These are phyloP conservation scores for Heterobasidion parviporum DNA, from an alignment of 1,284 basidiomycete species.

Conservation along the genomic window DNA sequence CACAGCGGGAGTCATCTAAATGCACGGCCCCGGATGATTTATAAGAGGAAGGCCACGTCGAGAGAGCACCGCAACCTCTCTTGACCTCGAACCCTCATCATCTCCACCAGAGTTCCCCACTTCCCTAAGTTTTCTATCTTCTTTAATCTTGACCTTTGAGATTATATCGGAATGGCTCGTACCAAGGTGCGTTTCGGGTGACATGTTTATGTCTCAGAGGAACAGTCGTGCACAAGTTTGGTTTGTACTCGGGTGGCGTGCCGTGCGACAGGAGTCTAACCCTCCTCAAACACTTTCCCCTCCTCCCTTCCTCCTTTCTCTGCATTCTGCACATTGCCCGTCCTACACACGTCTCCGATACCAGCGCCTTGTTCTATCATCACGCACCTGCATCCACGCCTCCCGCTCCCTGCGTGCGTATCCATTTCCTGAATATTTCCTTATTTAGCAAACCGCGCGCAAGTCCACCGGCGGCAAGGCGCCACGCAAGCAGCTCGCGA, in stretches of 20 bases:
- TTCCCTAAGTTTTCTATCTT: not conserved
- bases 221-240: not conserved
- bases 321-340: too few species aligned
- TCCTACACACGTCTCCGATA: too few species aligned
- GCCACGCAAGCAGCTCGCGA: constrained; percentile 2
- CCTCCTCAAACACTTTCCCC: too few species aligned
- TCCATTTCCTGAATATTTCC: not conserved
- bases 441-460: constrained; percentile 3
- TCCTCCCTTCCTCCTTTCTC: too few species aligned
- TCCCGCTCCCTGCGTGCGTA: too few species aligned
- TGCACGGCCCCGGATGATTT: not conserved
- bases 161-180: constrained; percentile 18
- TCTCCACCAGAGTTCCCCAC: not conserved
- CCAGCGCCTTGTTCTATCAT: too few species aligned
- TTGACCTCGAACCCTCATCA: constrained; percentile 3
- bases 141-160: not conserved
- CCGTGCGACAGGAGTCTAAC: too few species aligned
- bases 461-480: constrained; percentile 5
- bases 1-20: too few species aligned
- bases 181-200: constrained; percentile 17
- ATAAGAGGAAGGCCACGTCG: not conserved
- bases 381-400: too few species aligned
- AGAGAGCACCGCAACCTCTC: not conserved
- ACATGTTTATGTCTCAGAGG: not conserved
- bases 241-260: too few species aligned